Evolutionary conservation across 257 asterid species (phyloP), one percentile per base, ranked within the genome.

Genomic region (Nicotiana tabacum): DNA sequence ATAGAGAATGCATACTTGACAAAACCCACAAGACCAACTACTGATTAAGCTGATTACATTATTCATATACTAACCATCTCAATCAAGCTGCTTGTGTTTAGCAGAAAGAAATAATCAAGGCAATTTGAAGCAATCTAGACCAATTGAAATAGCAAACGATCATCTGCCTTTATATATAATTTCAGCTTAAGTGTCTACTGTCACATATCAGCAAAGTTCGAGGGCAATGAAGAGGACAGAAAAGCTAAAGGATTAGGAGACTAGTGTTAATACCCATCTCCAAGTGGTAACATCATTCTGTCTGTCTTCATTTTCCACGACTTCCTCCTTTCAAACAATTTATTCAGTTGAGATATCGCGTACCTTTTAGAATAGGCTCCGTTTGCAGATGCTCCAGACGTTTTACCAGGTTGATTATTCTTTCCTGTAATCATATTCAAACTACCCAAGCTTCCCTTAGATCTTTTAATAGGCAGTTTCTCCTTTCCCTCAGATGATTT

Each of bases 381-480:
- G 89, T 95, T 92, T 60, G 92, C 97, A 79, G 96, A 85, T 88
- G 92, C 88, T 81, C 92, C 92, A 46, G 90, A 77, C 76, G 92
- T 81, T 90, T 90, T 92, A 60, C 90, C 93, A 81, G 92, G 87
- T 83, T 92, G 95, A 65, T 85, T 89, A 82, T 84, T 89, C 89
- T 93, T 93, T 85, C 97, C 94, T 7, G 95, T 90, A 39, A 92
- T 90, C 97, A 93, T 92, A 83, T 94, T 92, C 90, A 94, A 89
- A 88, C 95, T 93, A 61, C 97, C 98, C 88, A 92, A 85, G 86
- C 98, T 92, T 84, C 95, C 97, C 85, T 86, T 96, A 82, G 99
- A 96, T 87, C 98, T 91, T 91, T 94, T 96, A 85, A 96, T 88
- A 35, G 99, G 98, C 77, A 96, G 84, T 84, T 96, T 96, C 83